Conservation (phyloP, 306 rosid genomes). For the Rubus parviflorus region DNA sequence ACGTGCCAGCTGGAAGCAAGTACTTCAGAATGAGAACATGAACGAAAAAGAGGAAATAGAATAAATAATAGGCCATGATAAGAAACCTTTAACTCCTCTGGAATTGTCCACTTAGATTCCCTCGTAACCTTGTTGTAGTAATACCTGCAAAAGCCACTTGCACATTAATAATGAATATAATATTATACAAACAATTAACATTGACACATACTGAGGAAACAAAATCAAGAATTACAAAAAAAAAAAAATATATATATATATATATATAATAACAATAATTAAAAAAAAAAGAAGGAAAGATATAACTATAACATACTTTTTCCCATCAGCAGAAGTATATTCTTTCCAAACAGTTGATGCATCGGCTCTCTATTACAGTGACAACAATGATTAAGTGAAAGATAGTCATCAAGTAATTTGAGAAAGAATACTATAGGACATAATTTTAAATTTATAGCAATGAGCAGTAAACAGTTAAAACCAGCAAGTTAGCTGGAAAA, state of each 20-base stretch:
- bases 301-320: constrained; percentile 58
- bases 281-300: background rate
- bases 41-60: background rate
- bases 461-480: background rate
- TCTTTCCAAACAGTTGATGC: constrained; percentile 99
- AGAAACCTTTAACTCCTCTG: constrained; percentile 90
- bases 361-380: constrained; percentile 88
- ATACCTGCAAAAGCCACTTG: constrained; percentile 59
- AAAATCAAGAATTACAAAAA: constrained; percentile 8
- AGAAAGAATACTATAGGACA: constrained; percentile 22
- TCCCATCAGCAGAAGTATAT: constrained; percentile 89
- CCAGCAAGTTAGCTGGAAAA: background rate
- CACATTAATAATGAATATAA: constrained; percentile 18
- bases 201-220: constrained; percentile 4
- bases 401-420: constrained; percentile 27
- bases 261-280: background rate
- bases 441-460: constrained; percentile 5
- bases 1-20: constrained; percentile 78
- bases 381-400: constrained; percentile 41
- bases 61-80: constrained; percentile 21
- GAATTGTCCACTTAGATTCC: constrained; percentile 98
- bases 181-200: background rate
- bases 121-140: constrained; percentile 89
- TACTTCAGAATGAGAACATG: constrained; percentile 24
- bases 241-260: too few relatives aligned